Percentiles rank a stretch among this genome's conserved stretches.
Conservation (phyloP, 1,139 yeast species). For the Lodderomyces elongisporus region DNA sequence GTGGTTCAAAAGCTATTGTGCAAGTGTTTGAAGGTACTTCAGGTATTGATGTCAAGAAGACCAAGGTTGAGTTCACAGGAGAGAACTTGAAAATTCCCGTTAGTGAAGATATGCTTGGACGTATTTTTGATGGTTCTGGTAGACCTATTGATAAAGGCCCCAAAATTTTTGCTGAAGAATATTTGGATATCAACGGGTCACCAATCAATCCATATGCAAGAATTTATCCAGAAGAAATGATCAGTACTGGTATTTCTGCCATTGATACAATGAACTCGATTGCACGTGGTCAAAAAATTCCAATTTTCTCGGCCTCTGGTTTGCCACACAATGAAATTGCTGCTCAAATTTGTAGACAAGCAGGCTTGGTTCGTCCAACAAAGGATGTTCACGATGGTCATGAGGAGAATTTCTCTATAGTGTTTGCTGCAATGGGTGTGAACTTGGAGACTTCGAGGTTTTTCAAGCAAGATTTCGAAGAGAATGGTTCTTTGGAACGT, state of each 20-base stretch:
- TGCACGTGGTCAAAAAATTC: constrained; percentile 99
- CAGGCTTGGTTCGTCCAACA: constrained; percentile 97
- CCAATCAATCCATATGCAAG: constrained; percentile 98
- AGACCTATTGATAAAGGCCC: constrained; percentile 98
- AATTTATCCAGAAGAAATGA: constrained; percentile 99
- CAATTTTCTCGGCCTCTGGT: constrained; percentile 98
- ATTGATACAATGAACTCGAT: constrained; percentile 99
- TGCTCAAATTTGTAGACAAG: constrained; percentile 99
- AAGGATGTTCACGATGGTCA: constrained; percentile 99
- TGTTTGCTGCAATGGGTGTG: constrained; percentile 82
- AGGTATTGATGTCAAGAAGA: constrained; percentile 95
- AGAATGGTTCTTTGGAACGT: constrained; percentile 96
- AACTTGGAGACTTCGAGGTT: constrained; percentile 46
- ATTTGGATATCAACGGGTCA: constrained; percentile 95
- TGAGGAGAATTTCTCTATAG: constrained; percentile 98
- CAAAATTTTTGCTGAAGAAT: constrained; percentile 96
- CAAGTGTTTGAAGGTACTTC: constrained; percentile 99
- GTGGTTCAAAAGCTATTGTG: constrained; percentile 95
- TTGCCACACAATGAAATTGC: constrained; percentile 99
- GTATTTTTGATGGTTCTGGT: constrained; percentile 98
- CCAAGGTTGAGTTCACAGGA: constrained; percentile 96
- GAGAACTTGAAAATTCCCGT: constrained; percentile 89
- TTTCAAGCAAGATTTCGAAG: constrained; percentile 97
- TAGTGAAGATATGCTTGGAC: constrained; percentile 94
- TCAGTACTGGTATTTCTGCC: constrained; percentile 96